Evolutionary conservation across 208 protist species (phyloP).

Genomic region (Jaenimonas drosophilae): DNA sequence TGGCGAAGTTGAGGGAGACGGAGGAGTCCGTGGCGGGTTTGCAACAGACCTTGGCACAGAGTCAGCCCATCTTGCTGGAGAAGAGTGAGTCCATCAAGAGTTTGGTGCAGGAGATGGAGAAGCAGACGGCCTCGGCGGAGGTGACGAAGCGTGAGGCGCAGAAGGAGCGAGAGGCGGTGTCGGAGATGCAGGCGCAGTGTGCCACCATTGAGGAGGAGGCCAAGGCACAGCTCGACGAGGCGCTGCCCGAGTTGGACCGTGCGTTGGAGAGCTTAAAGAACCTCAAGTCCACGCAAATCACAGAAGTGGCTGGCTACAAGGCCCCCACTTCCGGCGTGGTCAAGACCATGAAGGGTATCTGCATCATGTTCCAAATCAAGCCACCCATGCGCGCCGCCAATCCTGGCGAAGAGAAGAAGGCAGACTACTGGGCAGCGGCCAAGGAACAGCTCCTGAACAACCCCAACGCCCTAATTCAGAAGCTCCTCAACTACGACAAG

Average conservation of each 20-base stretch:
- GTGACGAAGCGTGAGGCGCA: constrained; percentile 86
- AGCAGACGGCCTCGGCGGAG: constrained; percentile 91
- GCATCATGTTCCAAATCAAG: constrained; percentile 96
- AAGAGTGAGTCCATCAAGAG: constrained; percentile 91
- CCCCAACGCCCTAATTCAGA: constrained; percentile 85
- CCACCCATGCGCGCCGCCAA: constrained; percentile 92
- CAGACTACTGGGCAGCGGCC: constrained; percentile 95
- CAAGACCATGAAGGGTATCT: constrained; percentile 97
- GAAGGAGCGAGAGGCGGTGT: constrained; percentile 89
- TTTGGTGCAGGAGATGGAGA: constrained; percentile 89
- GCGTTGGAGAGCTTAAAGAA: constrained; percentile 93
- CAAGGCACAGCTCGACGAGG: constrained; percentile 92
- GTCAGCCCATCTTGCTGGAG: constrained; percentile 93
- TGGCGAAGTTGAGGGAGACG: constrained; percentile 93
- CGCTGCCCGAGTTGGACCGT: constrained; percentile 95
- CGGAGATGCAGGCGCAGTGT: constrained; percentile 89
- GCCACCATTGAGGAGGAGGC: constrained; percentile 93
- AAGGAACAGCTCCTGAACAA: constrained; percentile 91
- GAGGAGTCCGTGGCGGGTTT: constrained; percentile 90
- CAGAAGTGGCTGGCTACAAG: constrained; percentile 95
- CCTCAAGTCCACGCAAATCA: constrained; percentile 95
- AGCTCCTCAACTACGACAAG: constrained; percentile 94
- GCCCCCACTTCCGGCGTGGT: constrained; percentile 93
- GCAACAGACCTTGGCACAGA: constrained; percentile 90
- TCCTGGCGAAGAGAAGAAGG: constrained; percentile 92